Base-by-base conservation (phyloP, 768 basidiomycete genomes). In the Saitozyma sp. region DNA sequence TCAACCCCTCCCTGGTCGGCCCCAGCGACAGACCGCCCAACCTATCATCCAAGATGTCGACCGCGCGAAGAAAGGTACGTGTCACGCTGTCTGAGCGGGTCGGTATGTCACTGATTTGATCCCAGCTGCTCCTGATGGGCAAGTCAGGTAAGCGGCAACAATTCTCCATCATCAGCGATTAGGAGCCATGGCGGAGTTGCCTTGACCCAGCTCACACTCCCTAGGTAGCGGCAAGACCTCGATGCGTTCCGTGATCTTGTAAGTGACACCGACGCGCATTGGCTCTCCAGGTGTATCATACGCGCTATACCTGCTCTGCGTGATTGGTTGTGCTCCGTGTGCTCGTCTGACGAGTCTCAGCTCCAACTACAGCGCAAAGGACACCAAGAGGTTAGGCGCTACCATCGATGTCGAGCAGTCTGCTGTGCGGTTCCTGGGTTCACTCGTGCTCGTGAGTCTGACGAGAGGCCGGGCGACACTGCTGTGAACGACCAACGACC, bases 201-300 rank as follows among this genome's bases (percentile, higher is more conserved):
- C 43, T 58, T 41, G 40, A 38, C 38, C 37, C 20, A 50, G 50
- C 63, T 67, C 46, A 61, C 56, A 14, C 50, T 19, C 16, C n/a
- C 7, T 65, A 81, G 82, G 83, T 42, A 82, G 82, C 62, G 83
- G 82, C 13, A 83, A 84, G 83, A 97, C 95, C 10, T 98, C 95
- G 6, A 99, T 99, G 96, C 86, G 96, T 58, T 94, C 93, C 37
- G 89, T 99, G 80, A 98, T 99, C 76, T 99, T 99, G 92, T 94
- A 81, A 82, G 91, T 82, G 54, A 17, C 20, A 43, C 16, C n/a
- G 19, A 8, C 17, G n/a, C 45, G 16, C 41, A 19, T 29, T 29
- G 29, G 29, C 29, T 29, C 29, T 29, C 29, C 29, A 29, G 29
- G 29, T 29, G 29, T 29, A 29, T 5, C 29, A 2, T 29, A 29